A percentile compares a stretch with the other conserved stretches of the same genome.
phyloP scores from a whole-genome alignment of 2,329 filamentous ascomycete genomes.

The Penicillium sp. region DNA sequence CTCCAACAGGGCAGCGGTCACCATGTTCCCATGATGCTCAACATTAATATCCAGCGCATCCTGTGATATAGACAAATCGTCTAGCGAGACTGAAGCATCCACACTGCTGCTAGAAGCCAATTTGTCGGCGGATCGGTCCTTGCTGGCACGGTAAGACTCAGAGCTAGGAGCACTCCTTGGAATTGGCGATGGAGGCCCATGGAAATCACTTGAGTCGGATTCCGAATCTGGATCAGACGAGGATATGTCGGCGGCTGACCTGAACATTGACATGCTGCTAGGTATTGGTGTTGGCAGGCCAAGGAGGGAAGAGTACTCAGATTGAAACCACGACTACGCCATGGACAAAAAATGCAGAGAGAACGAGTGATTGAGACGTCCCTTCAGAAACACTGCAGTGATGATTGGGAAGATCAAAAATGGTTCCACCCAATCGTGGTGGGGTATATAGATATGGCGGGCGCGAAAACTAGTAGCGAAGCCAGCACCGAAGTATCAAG shows the following conservation, averaged over 20 bases:
- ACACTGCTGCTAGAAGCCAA: slow-evolving; percentile 7
- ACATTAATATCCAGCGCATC: slow-evolving; percentile 31
- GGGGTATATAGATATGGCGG: slow-evolving; percentile 1
- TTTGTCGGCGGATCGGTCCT: slow-evolving; percentile 3
- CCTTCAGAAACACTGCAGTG: background rate
- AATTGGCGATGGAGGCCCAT: slow-evolving; percentile 14
- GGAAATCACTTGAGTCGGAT: slow-evolving; percentile 14
- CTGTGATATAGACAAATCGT: slow-evolving; percentile 20
- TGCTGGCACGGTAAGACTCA: background rate
- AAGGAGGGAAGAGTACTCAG: background rate
- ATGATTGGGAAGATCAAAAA: background rate
- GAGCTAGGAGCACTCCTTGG: background rate
- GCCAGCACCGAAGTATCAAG: background rate
- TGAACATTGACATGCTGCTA: slow-evolving; percentile 41
- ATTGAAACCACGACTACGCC: background rate
- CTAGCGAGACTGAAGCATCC: slow-evolving; percentile 18
- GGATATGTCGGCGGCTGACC: slow-evolving; percentile 37
- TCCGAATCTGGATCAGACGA: slow-evolving; percentile 36
- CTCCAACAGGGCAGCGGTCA: slow-evolving; percentile 46
- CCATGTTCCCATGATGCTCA: slow-evolving; percentile 40
- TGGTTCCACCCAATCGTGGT: background rate
- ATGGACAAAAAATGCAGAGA: background rate
- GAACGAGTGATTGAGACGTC: background rate
- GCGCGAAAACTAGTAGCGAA: background rate
- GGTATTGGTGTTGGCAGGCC: background rate